phyloP scores from a whole-genome alignment of 352 stramenopile species.

The Pilasporangium apinafurcum region DNA sequence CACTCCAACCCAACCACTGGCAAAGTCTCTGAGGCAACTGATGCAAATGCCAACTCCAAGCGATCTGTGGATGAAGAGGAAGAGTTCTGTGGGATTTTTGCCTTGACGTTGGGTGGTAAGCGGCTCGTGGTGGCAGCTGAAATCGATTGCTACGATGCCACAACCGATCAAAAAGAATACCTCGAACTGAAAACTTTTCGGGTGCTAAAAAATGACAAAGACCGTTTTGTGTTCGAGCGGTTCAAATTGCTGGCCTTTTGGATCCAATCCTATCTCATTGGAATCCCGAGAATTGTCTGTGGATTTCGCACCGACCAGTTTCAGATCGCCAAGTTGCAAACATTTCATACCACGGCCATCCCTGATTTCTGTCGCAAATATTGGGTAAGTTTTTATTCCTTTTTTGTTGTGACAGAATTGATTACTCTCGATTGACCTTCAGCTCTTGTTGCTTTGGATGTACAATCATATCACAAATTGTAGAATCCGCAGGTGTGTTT shows the following conservation, averaged over 20 bases:
- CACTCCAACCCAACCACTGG: conserved; percentile 3
- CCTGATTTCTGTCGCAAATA: conserved; percentile 61
- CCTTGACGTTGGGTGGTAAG: conserved; percentile 40
- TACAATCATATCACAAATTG: too few species aligned
- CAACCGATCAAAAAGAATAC: conserved; percentile 18
- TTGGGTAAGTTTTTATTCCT: conserved; percentile 35
- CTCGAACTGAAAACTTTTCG: conserved; percentile 74
- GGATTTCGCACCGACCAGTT: conserved; percentile 68
- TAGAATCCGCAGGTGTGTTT: conserved; percentile 56
- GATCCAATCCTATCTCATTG: conserved; percentile 80
- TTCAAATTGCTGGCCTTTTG: conserved; percentile 81
- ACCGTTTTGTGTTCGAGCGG: conserved; percentile 66
- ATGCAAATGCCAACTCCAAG: neutral
- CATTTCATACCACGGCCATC: conserved; percentile 52
- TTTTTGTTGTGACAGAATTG: conserved; percentile 5
- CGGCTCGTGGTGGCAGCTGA: conserved; percentile 52
- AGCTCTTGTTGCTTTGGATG: too few species aligned
- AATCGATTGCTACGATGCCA: conserved; percentile 50
- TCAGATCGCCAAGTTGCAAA: conserved; percentile 54
- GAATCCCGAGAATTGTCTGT: conserved; percentile 61
- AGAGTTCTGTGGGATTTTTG: conserved; percentile 70
- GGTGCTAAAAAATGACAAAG: conserved; percentile 45
- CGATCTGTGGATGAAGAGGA: conserved; percentile 47
- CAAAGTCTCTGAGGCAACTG: neutral
- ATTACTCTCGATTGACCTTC: too few species aligned